phyloP scores from a whole-genome alignment of 1,284 basidiomycete genomes.

The Papiliotrema nemorosa region DNA sequence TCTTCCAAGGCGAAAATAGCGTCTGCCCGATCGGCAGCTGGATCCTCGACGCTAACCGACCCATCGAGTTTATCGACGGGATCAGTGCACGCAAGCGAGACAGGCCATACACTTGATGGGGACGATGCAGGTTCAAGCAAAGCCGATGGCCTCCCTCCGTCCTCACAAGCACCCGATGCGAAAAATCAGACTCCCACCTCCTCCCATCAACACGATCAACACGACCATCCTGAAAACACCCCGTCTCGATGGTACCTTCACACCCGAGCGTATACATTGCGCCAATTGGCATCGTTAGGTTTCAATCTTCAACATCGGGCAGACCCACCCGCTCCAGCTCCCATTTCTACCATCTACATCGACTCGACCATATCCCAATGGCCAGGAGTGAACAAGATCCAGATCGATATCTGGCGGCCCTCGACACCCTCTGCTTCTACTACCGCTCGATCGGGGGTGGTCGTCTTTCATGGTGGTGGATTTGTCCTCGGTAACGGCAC shows the following conservation, averaged over 20 bases:
- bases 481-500: constrained; percentile 23
- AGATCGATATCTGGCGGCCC: constrained; percentile 18
- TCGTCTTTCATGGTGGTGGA: constrained; percentile 32
- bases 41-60: not conserved
- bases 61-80: not conserved
- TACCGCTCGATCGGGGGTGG: constrained; percentile 11
- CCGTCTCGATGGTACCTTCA: constrained; percentile 7
- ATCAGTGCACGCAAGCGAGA: not conserved
- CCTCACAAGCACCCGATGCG: too few relatives aligned
- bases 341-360: constrained; percentile 9
- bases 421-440: not conserved
- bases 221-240: not conserved
- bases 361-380: constrained; percentile 7
- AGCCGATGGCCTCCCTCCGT: too few relatives aligned
- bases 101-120: too few relatives aligned
- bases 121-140: too few relatives aligned
- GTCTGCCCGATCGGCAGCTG: too few relatives aligned
- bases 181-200: too few relatives aligned
- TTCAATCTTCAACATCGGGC: constrained; percentile 9
- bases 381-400: constrained; percentile 5
- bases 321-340: constrained; percentile 4
- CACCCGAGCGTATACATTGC: constrained; percentile 8
- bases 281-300: constrained; percentile 3
- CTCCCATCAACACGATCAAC: not conserved
- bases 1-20: not conserved